Conservation (phyloP, 495 filamentous ascomycete genomes). For the Penicillium subrubescens region DNA sequence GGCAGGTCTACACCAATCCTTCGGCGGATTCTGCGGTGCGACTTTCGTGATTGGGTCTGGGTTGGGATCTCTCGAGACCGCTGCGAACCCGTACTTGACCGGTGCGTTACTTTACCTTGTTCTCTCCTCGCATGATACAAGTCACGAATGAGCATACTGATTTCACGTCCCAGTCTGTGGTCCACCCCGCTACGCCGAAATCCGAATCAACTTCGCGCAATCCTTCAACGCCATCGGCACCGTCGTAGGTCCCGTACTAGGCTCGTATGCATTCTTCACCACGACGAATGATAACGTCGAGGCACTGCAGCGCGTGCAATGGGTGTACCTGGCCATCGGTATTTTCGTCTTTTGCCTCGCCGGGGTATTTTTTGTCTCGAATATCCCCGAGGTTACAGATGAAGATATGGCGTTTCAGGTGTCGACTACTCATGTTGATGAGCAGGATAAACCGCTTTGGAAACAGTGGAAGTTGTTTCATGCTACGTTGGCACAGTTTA, state of each 20-base stretch:
- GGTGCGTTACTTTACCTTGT: conserved; percentile 26
- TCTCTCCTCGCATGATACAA: background rate
- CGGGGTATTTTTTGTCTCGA: conserved; percentile 43
- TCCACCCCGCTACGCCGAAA: conserved; percentile 52
- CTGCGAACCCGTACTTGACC: conserved; percentile 59
- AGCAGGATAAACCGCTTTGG: conserved; percentile 45
- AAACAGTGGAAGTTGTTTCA: conserved; percentile 59
- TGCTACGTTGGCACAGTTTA: conserved; percentile 70
- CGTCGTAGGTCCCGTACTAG: conserved; percentile 66
- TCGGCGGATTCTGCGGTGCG: conserved; percentile 61
- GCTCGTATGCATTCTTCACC: conserved; percentile 68
- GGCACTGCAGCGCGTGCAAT: conserved; percentile 63
- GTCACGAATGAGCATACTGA: background rate
- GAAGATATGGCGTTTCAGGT: conserved; percentile 60
- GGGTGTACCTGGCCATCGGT: conserved; percentile 73
- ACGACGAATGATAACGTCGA: conserved; percentile 50
- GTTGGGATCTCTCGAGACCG: conserved; percentile 56
- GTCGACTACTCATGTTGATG: conserved; percentile 44
- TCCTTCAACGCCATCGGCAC: conserved; percentile 69
- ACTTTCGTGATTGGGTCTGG: conserved; percentile 62
- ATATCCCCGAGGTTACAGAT: conserved; percentile 59
- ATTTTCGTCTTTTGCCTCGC: conserved; percentile 69
- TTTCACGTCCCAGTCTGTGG: conserved; percentile 43
- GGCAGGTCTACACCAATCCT: conserved; percentile 52
- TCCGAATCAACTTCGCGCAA: conserved; percentile 68